Evolutionary conservation across 208 protist genomes (phyloP).

Genomic region (Blastocrithidia nonstop): DNA sequence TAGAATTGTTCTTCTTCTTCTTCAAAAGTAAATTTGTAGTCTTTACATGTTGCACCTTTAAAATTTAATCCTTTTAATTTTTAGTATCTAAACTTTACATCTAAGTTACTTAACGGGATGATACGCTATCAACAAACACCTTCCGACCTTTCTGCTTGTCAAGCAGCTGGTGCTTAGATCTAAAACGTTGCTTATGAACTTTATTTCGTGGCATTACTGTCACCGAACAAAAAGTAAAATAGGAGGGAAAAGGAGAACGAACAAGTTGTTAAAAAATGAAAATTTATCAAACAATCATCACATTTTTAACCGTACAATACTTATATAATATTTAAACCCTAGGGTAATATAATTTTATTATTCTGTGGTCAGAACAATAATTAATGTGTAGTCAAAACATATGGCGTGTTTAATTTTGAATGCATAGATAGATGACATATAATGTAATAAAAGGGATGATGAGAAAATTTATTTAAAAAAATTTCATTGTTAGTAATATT

Average conservation of each 20-base stretch:
- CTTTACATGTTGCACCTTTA: conserved; percentile 16
- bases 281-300: background rate
- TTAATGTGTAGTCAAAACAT: background rate
- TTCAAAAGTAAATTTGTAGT: conserved; percentile 26
- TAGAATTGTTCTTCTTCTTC: conserved; percentile 31
- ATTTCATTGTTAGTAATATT: conserved; percentile 18
- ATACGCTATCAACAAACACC: conserved; percentile 8
- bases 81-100: conserved; percentile 5
- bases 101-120: background rate
- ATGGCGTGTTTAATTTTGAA: background rate
- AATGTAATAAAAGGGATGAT: conserved; percentile 8
- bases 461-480: conserved; percentile 17
- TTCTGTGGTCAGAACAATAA: background rate
- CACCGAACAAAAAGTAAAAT: too few relatives aligned
- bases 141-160: conserved; percentile 53
- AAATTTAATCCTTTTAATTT: conserved; percentile 15
- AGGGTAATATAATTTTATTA: background rate
- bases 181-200: conserved; percentile 37
- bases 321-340: conserved; percentile 1
- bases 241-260: background rate
- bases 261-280: background rate
- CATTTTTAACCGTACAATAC: background rate
- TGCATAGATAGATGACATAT: background rate
- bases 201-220: conserved; percentile 82
- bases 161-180: conserved; percentile 22